These are phyloP conservation scores for Musa troglodytarum DNA, from an alignment of 176 grass and related monocot genomes.

Conservation along the genomic window DNA sequence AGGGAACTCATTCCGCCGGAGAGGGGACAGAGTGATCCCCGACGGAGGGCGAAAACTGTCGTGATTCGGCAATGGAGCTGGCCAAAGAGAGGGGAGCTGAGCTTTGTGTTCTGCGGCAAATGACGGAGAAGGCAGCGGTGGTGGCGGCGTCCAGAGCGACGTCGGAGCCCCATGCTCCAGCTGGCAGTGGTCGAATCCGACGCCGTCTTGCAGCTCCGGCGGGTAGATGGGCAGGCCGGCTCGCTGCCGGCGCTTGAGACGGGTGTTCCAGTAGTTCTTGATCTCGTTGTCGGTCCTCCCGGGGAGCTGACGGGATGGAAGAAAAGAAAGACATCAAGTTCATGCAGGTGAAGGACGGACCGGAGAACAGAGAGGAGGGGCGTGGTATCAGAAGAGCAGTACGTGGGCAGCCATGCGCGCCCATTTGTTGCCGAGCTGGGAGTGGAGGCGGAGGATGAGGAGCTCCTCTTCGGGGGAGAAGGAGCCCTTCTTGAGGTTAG, in stretches of 20 bases:
- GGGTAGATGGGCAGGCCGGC: conserved; percentile 54
- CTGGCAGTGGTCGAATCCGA: not conserved
- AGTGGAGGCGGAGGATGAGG: conserved; percentile 50
- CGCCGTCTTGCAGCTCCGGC: conserved; percentile 35
- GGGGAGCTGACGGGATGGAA: not conserved
- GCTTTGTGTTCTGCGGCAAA: not conserved
- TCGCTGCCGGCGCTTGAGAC: conserved; percentile 46
- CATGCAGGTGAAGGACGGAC: not conserved
- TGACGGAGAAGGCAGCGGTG: not conserved
- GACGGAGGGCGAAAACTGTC: conserved; percentile 7
- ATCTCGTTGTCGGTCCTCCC: conserved; percentile 19
- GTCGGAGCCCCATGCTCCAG: not conserved
- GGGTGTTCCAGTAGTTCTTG: conserved; percentile 15
- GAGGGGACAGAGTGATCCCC: conserved; percentile 1
- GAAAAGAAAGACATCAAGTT: not conserved
- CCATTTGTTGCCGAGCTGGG: conserved; percentile 71
- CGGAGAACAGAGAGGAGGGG: too few relatives aligned
- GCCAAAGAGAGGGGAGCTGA: conserved; percentile 15
- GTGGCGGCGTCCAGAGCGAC: not conserved
- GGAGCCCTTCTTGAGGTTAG: conserved; percentile 73
- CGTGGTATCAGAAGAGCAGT: not conserved
- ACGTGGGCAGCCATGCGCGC: conserved; percentile 50
- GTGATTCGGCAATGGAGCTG: conserved; percentile 22
- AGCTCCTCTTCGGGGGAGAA: conserved; percentile 61
- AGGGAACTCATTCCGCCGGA: not conserved